Conservation (phyloP, 78 protist genomes). For the Planoprotostelium fungivorum region DNA sequence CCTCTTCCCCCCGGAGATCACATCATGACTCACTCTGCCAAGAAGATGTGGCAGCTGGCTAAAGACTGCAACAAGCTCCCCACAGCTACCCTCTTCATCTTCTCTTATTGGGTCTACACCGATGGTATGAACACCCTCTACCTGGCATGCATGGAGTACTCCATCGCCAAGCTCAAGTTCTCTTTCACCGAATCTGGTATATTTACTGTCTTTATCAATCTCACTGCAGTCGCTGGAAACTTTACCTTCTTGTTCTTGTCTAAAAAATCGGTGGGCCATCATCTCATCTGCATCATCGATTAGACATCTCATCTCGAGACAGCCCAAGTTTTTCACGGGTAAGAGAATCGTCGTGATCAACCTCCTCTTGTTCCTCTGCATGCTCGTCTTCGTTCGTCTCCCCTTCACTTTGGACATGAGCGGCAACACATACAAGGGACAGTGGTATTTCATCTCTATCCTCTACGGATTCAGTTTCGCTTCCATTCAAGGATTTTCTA, state of each 20-base stretch:
- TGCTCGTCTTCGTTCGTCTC: not conserved
- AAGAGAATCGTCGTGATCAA: not conserved
- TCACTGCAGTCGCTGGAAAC: not conserved
- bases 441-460: not conserved
- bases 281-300: not conserved
- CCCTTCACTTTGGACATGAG: not conserved
- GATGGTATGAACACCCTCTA: not conserved
- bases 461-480: not conserved
- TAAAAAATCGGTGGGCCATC: not conserved
- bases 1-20: not conserved
- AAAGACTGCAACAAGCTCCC: not conserved
- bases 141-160: not conserved
- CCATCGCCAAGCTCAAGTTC: not conserved
- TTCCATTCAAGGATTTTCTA: not conserved
- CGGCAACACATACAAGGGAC: not conserved
- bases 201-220: not conserved
- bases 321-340: not conserved
- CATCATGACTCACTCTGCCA: not conserved
- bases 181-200: not conserved
- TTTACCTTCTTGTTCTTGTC: not conserved
- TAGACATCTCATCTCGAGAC: not conserved
- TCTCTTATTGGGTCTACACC: not conserved
- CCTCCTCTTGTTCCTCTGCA: not conserved
- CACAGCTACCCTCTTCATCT: not conserved
- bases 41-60: not conserved